Percentiles rank a stretch among this genome's conserved stretches.
Evolutionary conservation across 495 filamentous ascomycete genomes (phyloP).

Genomic region (Penicillium argentinense): DNA sequence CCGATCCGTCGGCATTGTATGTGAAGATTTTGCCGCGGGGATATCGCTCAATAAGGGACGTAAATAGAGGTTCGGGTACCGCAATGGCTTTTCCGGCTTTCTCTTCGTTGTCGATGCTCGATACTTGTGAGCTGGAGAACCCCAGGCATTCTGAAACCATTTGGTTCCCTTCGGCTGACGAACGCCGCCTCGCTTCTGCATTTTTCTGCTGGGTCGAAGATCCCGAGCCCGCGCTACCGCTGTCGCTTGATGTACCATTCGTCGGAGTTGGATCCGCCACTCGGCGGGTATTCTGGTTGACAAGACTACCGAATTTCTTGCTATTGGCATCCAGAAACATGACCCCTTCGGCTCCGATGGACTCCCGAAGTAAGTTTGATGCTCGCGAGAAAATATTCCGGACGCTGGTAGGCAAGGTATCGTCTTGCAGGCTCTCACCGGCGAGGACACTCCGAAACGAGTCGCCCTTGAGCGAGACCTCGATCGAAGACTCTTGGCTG

Average conservation of each 20-base stretch:
- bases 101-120: conserved; percentile 21
- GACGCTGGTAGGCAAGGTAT: background rate
- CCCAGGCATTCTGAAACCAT: conserved; percentile 6
- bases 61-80: conserved; percentile 18
- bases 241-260: conserved; percentile 11
- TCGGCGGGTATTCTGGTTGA: conserved; percentile 6
- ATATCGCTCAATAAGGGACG: conserved; percentile 46
- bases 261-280: background rate
- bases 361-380: conserved; percentile 19
- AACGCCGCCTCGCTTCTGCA: no score
- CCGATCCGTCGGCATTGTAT: conserved; percentile 41
- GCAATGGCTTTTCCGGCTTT: conserved; percentile 34
- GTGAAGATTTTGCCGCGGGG: conserved; percentile 60
- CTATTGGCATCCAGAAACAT: conserved; percentile 50
- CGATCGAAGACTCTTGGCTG: background rate
- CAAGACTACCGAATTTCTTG: conserved; percentile 13
- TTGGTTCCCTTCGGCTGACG: background rate
- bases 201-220: no score
- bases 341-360: conserved; percentile 52
- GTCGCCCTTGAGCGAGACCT: background rate
- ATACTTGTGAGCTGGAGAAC: conserved; percentile 16
- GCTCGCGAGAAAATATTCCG: background rate
- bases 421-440: conserved; percentile 11
- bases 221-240: conserved; percentile 16
- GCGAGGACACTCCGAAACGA: conserved; percentile 7